These are phyloP conservation scores for Elsinoe arachidis DNA, from an alignment of 2,329 filamentous ascomycete genomes.

Conservation along the genomic window DNA sequence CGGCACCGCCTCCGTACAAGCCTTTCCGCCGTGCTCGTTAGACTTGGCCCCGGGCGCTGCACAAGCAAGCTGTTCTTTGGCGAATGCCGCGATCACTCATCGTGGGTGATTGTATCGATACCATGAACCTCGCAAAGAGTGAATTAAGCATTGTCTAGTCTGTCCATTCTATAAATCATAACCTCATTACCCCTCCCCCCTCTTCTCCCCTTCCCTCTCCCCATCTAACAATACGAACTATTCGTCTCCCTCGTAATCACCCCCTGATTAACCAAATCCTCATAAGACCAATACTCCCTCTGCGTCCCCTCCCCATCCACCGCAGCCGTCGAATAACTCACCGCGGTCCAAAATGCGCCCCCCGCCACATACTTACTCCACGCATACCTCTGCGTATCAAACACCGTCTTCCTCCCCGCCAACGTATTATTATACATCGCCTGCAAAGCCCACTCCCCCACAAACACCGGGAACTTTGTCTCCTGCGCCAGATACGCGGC, in stretches of 20 bases:
- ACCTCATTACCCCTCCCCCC: background rate
- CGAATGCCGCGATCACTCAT: no score
- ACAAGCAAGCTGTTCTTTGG: no score
- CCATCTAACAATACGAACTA: slow-evolving; percentile 13
- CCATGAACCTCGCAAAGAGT: background rate
- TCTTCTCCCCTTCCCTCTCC: background rate
- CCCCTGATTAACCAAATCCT: slow-evolving; percentile 14
- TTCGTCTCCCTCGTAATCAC: slow-evolving; percentile 15
- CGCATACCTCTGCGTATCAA: slow-evolving; percentile 28
- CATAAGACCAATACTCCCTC: slow-evolving; percentile 18
- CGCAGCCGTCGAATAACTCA: slow-evolving; percentile 15
- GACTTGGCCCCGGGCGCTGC: no score
- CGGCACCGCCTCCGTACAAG: no score
- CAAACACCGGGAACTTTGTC: slow-evolving; percentile 27
- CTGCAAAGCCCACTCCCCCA: slow-evolving; percentile 31
- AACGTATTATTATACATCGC: slow-evolving; percentile 27
- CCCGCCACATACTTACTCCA: slow-evolving; percentile 28
- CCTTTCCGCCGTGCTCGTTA: no score
- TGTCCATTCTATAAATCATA: background rate
- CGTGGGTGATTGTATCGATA: background rate
- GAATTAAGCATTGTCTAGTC: no score
- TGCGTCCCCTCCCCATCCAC: slow-evolving; percentile 18
- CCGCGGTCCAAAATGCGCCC: slow-evolving; percentile 24
- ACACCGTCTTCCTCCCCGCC: slow-evolving; percentile 22
- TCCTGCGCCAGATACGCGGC: slow-evolving; percentile 18